These are phyloP conservation scores for Haematococcus sp. DNA, from an alignment of 139 green algal species.

Conservation along the genomic window DNA sequence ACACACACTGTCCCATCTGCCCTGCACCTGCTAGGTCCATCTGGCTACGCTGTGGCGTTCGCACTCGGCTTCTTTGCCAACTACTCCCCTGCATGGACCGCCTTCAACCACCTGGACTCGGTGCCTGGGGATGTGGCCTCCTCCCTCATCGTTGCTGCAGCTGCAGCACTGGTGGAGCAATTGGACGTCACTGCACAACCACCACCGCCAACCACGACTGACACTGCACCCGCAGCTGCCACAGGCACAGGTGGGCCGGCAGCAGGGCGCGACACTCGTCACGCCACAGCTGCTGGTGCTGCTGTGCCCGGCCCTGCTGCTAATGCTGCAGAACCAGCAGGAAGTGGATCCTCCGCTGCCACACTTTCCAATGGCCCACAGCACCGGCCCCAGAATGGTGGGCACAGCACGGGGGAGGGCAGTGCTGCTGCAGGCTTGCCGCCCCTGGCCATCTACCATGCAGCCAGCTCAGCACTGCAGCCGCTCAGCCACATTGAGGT, in stretches of 20 bases:
- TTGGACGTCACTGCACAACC: not conserved
- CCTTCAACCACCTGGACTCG: slow-evolving; percentile 41
- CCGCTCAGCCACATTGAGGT: slow-evolving; percentile 20
- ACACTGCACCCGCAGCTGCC: not conserved
- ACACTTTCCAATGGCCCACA: no score
- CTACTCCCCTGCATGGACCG: slow-evolving; percentile 24
- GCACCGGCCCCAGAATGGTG: no score
- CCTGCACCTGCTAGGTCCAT: slow-evolving; percentile 21
- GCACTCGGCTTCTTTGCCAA: slow-evolving; percentile 46
- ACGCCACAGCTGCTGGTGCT: not conserved
- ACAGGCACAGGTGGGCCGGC: no score
- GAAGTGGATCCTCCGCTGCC: no score
- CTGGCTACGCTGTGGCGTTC: slow-evolving; percentile 36
- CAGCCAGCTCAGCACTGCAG: slow-evolving; percentile 15
- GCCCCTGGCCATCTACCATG: slow-evolving; percentile 3
- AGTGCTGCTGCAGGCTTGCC: no score
- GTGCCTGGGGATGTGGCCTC: slow-evolving; percentile 56
- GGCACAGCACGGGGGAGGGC: no score
- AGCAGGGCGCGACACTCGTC: no score
- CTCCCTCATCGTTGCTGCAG: slow-evolving; percentile 43
- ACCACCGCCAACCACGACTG: not conserved
- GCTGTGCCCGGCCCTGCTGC: not conserved
- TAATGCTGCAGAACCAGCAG: slow-evolving; percentile 8
- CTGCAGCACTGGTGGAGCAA: slow-evolving; percentile 16
- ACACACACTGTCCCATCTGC: no score